Conservation (phyloP, 2,329 filamentous ascomycete species). For the Biscogniauxia sp. region DNA sequence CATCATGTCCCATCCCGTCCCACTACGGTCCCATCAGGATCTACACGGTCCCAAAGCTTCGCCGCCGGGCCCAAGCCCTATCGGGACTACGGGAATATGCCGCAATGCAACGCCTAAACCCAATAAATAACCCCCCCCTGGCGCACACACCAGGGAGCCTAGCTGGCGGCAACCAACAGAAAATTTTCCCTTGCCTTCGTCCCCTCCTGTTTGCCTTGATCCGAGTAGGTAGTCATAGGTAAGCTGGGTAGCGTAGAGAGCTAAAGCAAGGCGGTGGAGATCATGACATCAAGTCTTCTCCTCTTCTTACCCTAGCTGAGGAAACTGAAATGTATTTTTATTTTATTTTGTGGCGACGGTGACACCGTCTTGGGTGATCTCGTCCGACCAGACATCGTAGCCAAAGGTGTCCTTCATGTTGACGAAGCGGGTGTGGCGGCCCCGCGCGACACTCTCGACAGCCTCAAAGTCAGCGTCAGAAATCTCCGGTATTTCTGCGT, state of each 20-base stretch:
- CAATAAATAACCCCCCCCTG: not conserved
- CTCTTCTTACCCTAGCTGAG: not conserved
- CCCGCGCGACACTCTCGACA: conserved; percentile 62
- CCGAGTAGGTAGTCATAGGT: not conserved
- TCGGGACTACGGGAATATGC: not conserved
- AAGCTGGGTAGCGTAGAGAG: not conserved
- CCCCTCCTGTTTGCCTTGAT: not conserved
- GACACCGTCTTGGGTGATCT: conserved; percentile 32
- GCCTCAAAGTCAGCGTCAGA: conserved; percentile 57
- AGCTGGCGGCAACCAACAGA: not conserved
- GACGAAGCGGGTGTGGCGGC: conserved; percentile 68
- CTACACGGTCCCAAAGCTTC: not conserved
- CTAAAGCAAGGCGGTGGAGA: not conserved
- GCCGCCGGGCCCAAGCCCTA: not conserved
- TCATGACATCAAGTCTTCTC: not conserved
- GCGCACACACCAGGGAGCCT: not conserved
- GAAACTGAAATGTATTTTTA: not conserved
- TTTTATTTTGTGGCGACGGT: conserved; percentile 6
- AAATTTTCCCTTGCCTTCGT: not conserved
- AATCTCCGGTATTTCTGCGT: conserved; percentile 56
- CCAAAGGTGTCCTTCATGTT: conserved; percentile 83
- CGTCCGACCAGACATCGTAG: conserved; percentile 67
- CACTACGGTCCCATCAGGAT: not conserved
- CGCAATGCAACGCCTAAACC: not conserved
- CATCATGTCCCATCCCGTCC: not conserved